A percentile compares a stretch with the other conserved stretches of the same genome.
phyloP scores from a whole-genome alignment of 495 filamentous ascomycete genomes.

The Penicillium crystallinum region DNA sequence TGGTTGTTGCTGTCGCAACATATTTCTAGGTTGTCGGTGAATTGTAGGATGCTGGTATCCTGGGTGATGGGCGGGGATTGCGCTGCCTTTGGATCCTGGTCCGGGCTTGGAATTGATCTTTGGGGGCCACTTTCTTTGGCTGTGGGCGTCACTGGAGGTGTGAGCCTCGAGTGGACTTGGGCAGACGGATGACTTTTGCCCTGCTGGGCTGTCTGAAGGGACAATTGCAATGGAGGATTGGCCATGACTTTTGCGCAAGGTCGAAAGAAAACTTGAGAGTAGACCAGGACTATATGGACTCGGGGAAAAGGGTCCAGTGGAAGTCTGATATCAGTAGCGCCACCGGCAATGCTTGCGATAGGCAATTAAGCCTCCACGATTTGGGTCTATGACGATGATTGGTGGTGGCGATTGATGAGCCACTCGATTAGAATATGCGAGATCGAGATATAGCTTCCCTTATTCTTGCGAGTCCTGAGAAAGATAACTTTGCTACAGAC shows the following conservation, averaged over 20 bases:
- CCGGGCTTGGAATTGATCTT: conserved; percentile 6
- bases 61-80: conserved; percentile 6
- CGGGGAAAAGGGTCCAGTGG: background rate
- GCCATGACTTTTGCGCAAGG: background rate
- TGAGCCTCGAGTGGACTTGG: conserved; percentile 18
- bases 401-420: conserved; percentile 2
- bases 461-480: too few species aligned
- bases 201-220: conserved; percentile 17
- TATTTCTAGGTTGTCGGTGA: conserved; percentile 34
- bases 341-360: conserved; percentile 11
- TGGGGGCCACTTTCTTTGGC: conserved; percentile 13
- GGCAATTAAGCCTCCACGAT: conserved; percentile 13
- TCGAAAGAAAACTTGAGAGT: background rate
- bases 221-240: conserved; percentile 25
- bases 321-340: conserved; percentile 13
- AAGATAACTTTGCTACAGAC: background rate
- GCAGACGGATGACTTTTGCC: conserved; percentile 3
- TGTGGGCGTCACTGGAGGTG: conserved; percentile 38
- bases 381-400: conserved; percentile 17
- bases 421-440: background rate
- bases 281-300: background rate
- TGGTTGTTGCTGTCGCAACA: conserved; percentile 22
- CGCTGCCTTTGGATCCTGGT: background rate
- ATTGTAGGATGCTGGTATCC: conserved; percentile 19
- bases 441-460: too few species aligned